These are phyloP conservation scores for Leccinum sublutescens DNA, from an alignment of 768 basidiomycete genomes.

Conservation along the genomic window DNA sequence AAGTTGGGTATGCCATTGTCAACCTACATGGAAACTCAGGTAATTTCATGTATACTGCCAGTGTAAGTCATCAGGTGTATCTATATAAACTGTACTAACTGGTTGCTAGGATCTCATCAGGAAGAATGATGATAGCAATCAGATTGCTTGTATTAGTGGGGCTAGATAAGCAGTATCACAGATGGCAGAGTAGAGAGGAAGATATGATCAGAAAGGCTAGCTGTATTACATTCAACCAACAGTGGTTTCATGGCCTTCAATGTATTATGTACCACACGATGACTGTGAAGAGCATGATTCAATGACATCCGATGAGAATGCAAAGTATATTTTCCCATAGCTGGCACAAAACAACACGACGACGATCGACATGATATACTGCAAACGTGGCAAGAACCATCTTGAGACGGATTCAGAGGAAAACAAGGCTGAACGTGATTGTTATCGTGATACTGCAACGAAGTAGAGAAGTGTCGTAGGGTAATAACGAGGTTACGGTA, in stretches of 20 bases:
- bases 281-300: background rate
- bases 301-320: background rate
- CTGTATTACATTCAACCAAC: background rate
- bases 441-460: constrained; percentile 6
- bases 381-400: constrained; percentile 16
- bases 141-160: background rate
- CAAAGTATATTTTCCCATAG: constrained; percentile 18
- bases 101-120: background rate
- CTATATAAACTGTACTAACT: background rate
- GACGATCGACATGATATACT: constrained; percentile 24
- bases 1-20: background rate
- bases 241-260: background rate
- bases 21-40: background rate
- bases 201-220: background rate
- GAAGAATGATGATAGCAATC: background rate
- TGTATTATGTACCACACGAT: background rate
- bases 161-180: too few species aligned
- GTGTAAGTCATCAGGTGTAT: background rate
- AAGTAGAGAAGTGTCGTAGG: constrained; percentile 13
- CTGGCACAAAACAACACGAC: constrained; percentile 26
- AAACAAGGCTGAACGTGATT: background rate
- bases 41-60: background rate
- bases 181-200: background rate
- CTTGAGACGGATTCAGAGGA: background rate
- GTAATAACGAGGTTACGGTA: constrained; percentile 11